Conservation (phyloP, 2,329 filamentous ascomycete species). For the Curvularia spicifera region DNA sequence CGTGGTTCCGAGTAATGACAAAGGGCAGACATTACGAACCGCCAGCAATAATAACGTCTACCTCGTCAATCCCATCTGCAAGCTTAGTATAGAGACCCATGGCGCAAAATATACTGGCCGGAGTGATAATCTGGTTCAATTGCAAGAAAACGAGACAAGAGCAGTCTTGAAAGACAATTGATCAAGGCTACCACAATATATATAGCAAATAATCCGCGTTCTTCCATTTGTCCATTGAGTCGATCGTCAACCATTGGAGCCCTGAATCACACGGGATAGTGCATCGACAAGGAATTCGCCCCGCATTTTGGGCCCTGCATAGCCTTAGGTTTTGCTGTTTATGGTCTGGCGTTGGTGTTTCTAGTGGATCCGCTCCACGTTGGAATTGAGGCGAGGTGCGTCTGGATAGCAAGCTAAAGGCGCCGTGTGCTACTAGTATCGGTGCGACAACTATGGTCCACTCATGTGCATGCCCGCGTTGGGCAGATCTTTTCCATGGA, state of each 20-base stretch:
- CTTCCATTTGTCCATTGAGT: background rate
- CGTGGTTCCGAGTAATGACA: background rate
- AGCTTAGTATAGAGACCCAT: conserved; percentile 47
- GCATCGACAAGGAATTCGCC: background rate
- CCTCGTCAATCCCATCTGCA: conserved; percentile 51
- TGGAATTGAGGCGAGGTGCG: conserved; percentile 2
- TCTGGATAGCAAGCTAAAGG: conserved; percentile 6
- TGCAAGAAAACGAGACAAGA: background rate
- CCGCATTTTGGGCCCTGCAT: conserved; percentile 4
- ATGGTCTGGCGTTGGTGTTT: conserved; percentile 4
- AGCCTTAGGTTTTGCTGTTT: conserved; percentile 5
- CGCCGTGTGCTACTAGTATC: conserved; percentile 7
- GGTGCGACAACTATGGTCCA: conserved; percentile 1
- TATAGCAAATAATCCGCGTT: conserved; percentile 3
- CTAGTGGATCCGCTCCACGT: conserved; percentile 5
- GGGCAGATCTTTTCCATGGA: background rate
- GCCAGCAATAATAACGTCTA: conserved; percentile 61
- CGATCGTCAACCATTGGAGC: background rate
- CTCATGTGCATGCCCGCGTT: conserved; percentile 2
- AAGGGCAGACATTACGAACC: conserved; percentile 37
- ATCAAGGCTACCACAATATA: background rate
- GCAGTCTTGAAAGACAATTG: background rate
- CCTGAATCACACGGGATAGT: background rate
- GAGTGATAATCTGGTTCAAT: background rate
- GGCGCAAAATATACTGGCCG: background rate